phyloP scores from a whole-genome alignment of 1,284 basidiomycete species.

The Salmacisia buchloeana region DNA sequence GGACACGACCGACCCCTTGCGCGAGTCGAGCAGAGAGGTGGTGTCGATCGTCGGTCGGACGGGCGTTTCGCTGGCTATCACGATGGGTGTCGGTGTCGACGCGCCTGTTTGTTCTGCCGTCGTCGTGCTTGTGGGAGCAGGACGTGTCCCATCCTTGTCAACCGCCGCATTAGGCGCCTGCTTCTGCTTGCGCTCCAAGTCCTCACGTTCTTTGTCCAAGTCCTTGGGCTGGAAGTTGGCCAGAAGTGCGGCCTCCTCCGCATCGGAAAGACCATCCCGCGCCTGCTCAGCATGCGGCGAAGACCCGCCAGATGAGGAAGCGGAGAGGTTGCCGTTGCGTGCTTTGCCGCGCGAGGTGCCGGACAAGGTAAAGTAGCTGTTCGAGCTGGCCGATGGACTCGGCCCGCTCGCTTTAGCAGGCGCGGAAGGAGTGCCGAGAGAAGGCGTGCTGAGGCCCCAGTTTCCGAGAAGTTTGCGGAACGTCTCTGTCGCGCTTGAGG shows the following conservation, averaged over 20 bases:
- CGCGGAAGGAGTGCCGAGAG: neutral
- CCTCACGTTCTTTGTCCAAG: neutral
- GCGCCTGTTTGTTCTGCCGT: too few species aligned
- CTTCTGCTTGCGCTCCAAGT: neutral
- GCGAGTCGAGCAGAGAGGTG: too few species aligned
- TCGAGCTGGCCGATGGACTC: too few species aligned
- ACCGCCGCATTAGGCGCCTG: too few species aligned
- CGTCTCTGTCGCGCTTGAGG: neutral
- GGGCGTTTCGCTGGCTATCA: too few species aligned
- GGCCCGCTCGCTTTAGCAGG: neutral
- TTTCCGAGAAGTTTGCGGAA: neutral
- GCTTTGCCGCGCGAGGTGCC: neutral
- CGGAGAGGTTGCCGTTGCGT: neutral
- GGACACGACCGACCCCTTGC: neutral
- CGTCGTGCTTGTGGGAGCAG: too few species aligned
- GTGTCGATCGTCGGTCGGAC: too few species aligned
- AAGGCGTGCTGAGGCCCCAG: neutral
- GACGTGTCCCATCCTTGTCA: too few species aligned
- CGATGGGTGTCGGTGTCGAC: too few species aligned
- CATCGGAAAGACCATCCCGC: neutral
- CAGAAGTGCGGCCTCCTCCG: neutral
- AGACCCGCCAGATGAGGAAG: neutral
- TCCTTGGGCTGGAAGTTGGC: slow-evolving; percentile 1
- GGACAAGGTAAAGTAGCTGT: neutral
- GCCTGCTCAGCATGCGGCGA: neutral